Evolutionary conservation across 2,329 filamentous ascomycete genomes (phyloP).

Genomic region (Colletotrichum graminicola): DNA sequence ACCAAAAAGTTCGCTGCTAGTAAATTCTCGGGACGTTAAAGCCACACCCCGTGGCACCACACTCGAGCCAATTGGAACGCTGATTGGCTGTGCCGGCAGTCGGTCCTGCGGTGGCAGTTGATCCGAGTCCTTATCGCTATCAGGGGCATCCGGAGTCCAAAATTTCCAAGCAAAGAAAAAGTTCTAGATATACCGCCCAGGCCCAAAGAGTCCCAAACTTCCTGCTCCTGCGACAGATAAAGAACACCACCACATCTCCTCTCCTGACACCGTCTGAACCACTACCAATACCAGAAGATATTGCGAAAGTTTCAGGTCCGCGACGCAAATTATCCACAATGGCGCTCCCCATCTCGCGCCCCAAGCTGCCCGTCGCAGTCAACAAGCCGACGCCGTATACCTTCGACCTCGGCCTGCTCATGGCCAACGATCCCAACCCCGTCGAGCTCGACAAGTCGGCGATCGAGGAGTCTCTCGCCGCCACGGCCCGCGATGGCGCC

Average conservation of each 20-base stretch:
- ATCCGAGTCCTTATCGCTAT: slow-evolving; percentile 41
- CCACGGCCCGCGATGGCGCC: slow-evolving; percentile 86
- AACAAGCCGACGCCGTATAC: slow-evolving; percentile 90
- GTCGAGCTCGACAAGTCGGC: slow-evolving; percentile 66
- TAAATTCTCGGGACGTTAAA: slow-evolving; percentile 40
- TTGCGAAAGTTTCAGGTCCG: no score
- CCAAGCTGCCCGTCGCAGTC: slow-evolving; percentile 73
- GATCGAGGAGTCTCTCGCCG: slow-evolving; percentile 76
- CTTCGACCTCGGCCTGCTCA: slow-evolving; percentile 90
- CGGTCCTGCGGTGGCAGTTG: slow-evolving; percentile 40
- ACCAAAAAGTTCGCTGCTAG: slow-evolving; percentile 36
- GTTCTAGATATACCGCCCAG: slow-evolving; percentile 37
- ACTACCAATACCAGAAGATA: neutral
- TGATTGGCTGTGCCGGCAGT: slow-evolving; percentile 24
- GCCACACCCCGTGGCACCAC: slow-evolving; percentile 17
- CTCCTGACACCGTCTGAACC: slow-evolving; percentile 10
- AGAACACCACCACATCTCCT: slow-evolving; percentile 20
- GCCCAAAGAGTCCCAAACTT: neutral
- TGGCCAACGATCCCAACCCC: slow-evolving; percentile 90
- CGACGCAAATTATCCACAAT: slow-evolving; percentile 46
- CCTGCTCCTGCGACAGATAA: slow-evolving; percentile 5
- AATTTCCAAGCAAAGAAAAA: slow-evolving; percentile 43
- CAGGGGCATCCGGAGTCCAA: slow-evolving; percentile 30
- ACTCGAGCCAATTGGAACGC: slow-evolving; percentile 22
- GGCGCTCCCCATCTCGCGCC: slow-evolving; percentile 54